Evolutionary conservation across 1,284 basidiomycete genomes (phyloP).

Genomic region (Ustilago esculenta): DNA sequence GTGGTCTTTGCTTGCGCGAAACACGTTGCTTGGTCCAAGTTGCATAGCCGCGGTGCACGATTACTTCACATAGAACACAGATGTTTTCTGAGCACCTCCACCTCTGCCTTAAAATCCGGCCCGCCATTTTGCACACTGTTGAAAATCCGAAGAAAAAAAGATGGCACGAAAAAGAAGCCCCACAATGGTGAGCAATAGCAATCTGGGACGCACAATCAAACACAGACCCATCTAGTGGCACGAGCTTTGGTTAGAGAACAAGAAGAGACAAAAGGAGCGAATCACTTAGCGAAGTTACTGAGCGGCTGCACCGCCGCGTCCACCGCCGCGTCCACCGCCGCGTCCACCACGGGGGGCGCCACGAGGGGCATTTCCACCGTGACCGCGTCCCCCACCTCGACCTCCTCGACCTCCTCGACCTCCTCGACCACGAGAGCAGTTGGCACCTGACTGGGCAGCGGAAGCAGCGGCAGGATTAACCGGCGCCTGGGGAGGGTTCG

Average conservation of each 20-base stretch:
- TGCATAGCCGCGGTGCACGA: no score
- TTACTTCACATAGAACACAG: no score
- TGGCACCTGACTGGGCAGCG: constrained; percentile 8
- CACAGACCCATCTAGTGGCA: no score
- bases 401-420: constrained; percentile 10
- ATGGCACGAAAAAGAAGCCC: not conserved
- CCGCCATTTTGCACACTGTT: no score
- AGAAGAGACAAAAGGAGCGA: no score
- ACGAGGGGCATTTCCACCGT: not conserved
- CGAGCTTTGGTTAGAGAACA: not conserved
- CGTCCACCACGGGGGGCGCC: constrained; percentile 3
- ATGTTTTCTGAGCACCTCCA: no score
- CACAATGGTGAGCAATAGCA: no score
- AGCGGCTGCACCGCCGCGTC: constrained; percentile 23
- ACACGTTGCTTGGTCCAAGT: no score
- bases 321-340: constrained; percentile 3
- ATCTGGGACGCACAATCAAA: no score
- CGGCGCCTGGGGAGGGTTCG: constrained; percentile 9
- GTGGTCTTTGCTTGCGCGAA: no score
- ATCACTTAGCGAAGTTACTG: no score
- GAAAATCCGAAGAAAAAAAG: not conserved
- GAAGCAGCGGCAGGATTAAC: not conserved
- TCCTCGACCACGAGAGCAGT: constrained; percentile 25
- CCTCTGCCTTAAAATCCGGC: no score
- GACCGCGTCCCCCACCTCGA: constrained; percentile 13